phyloP scores from a whole-genome alignment of 2,329 filamentous ascomycete species.

The Microascus cirrosus region DNA sequence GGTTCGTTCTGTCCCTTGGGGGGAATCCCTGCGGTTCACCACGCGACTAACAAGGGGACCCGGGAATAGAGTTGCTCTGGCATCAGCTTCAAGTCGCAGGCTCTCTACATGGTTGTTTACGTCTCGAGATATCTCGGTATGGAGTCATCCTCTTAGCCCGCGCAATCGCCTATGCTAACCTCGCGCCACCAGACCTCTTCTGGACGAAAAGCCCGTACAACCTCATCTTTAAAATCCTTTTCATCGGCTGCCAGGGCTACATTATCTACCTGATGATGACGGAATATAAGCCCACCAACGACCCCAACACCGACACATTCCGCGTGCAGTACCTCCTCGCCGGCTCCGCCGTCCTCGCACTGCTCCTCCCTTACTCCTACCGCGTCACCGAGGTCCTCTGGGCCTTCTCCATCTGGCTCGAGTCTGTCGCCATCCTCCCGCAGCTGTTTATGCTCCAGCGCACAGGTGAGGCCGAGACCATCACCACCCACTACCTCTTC shows the following conservation, averaged over 20 bases:
- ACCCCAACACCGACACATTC: constrained; percentile 95
- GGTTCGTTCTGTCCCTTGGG: constrained; percentile 38
- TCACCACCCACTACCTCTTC: constrained; percentile 95
- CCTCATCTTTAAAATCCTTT: constrained; percentile 89
- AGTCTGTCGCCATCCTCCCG: constrained; percentile 90
- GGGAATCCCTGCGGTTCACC: background rate
- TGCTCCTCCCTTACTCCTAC: constrained; percentile 82
- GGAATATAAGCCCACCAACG: constrained; percentile 94
- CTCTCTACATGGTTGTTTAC: constrained; percentile 88
- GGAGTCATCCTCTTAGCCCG: constrained; percentile 9
- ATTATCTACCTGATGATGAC: constrained; percentile 97
- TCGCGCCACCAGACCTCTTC: constrained; percentile 58
- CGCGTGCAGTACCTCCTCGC: constrained; percentile 89
- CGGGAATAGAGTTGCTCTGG: constrained; percentile 76
- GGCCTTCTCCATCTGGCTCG: constrained; percentile 98
- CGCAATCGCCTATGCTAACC: background rate
- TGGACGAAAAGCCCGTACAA: constrained; percentile 81
- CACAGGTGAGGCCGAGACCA: constrained; percentile 97
- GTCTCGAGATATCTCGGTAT: constrained; percentile 80
- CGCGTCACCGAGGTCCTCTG: constrained; percentile 77
- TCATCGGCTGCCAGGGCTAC: constrained; percentile 82
- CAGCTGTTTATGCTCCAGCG: constrained; percentile 97
- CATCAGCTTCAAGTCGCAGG: constrained; percentile 98
- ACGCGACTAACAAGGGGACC: background rate
- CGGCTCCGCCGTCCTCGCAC: constrained; percentile 64